Conservation (phyloP, 345 rosid species). For the Salix koriyanagi region DNA sequence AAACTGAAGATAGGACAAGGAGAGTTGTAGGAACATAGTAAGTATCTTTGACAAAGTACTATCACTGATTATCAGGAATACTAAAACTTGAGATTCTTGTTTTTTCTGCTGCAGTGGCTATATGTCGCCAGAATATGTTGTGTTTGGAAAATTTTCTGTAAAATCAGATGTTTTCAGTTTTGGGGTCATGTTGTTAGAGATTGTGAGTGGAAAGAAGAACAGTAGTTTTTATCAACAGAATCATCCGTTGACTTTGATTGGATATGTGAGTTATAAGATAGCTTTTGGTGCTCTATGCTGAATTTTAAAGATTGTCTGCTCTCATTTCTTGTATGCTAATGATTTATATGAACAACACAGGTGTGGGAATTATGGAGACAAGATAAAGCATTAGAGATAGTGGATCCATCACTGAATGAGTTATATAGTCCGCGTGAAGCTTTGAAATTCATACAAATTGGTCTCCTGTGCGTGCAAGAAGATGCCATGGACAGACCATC, state of each 20-base stretch:
- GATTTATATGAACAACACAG: not conserved
- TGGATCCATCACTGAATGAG: not conserved
- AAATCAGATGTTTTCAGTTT: constrained; percentile 29
- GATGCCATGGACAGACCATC: not conserved
- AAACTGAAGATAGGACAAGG: constrained; percentile 46
- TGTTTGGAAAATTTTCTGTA: constrained; percentile 12
- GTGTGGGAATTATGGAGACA: not conserved
- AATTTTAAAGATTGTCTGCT: not conserved
- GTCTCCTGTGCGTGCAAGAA: constrained; percentile 4
- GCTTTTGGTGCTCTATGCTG: not conserved
- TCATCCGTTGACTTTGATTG: constrained; percentile 7
- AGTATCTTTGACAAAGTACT: constrained; percentile 16
- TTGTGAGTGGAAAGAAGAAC: constrained; percentile 9
- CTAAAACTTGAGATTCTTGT: not conserved
- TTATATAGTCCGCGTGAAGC: not conserved
- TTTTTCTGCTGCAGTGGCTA: constrained; percentile 6
- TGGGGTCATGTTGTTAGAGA: constrained; percentile 7
- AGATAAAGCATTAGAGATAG: not conserved
- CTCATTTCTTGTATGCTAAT: not conserved
- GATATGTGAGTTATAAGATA: constrained; percentile 7
- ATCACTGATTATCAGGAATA: not conserved
- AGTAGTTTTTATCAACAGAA: constrained; percentile 1
- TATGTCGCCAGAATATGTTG: not conserved
- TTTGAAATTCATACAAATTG: constrained; percentile 7
- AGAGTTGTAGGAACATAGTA: constrained; percentile 71